Percentiles rank a stretch among this genome's conserved stretches.
These are phyloP conservation scores for Cinchona pubescens DNA, from an alignment of 257 asterid species.

Conservation along the genomic window DNA sequence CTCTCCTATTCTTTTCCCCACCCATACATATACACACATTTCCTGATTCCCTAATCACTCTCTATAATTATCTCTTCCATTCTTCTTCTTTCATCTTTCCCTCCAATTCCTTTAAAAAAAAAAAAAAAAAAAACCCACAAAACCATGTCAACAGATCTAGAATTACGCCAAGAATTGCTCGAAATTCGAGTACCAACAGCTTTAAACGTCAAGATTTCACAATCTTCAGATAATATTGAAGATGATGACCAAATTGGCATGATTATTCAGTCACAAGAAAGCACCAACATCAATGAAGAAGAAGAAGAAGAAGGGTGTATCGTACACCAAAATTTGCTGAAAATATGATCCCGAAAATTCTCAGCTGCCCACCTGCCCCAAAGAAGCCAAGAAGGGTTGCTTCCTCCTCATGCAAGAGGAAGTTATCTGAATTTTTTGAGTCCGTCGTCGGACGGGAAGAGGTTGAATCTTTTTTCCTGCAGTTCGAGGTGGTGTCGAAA, in stretches of 20 bases:
- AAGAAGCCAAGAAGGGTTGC: conserved; percentile 34
- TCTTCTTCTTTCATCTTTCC: conserved; percentile 8
- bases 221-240: neutral
- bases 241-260: neutral
- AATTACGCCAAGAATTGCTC: conserved; percentile 28
- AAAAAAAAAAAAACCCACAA: neutral
- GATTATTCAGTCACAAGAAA: conserved; percentile 3
- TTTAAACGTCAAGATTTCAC: conserved; percentile 3
- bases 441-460: conserved; percentile 31
- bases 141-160: conserved; percentile 50
- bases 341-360: conserved; percentile 40
- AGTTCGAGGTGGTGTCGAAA: conserved; percentile 16
- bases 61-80: conserved; percentile 13
- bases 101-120: neutral
- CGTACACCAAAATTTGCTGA: conserved; percentile 48
- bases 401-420: conserved; percentile 43
- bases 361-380: conserved; percentile 65
- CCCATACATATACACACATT: conserved; percentile 11
- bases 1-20: conserved; percentile 16
- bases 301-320: conserved; percentile 15
- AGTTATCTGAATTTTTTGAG: conserved; percentile 42
- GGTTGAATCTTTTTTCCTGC: conserved; percentile 45
- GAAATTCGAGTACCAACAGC: conserved; percentile 19
- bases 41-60: conserved; percentile 18
- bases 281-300: neutral